These are phyloP conservation scores for Saturnispora quitensis DNA, from an alignment of 805 yeast genomes.

Conservation along the genomic window DNA sequence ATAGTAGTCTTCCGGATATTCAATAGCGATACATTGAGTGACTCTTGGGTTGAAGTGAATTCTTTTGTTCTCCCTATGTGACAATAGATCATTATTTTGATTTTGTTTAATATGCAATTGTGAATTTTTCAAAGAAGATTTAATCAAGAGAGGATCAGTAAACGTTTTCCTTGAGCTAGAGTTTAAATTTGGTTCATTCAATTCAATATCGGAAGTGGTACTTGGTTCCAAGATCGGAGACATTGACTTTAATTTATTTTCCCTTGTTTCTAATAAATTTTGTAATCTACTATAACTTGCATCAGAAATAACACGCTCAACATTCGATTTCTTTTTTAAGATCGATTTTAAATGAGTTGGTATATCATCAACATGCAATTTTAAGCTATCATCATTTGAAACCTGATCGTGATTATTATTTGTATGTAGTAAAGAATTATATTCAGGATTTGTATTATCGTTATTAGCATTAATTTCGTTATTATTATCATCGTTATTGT, in stretches of 20 bases:
- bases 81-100: not conserved
- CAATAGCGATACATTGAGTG: conserved; percentile 83
- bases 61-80: conserved; percentile 32
- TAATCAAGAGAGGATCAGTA: conserved; percentile 5
- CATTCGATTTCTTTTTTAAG: conserved; percentile 74
- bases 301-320: conserved; percentile 68
- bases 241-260: conserved; percentile 23
- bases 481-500: not conserved
- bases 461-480: not conserved
- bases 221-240: conserved; percentile 26
- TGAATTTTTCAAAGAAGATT: conserved; percentile 13
- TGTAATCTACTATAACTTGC: conserved; percentile 30
- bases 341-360: conserved; percentile 61
- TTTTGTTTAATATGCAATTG: conserved; percentile 7
- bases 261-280: conserved; percentile 23
- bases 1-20: conserved; percentile 16
- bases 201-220: conserved; percentile 10
- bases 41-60: conserved; percentile 93
- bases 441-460: not conserved
- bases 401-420: conserved; percentile 1
- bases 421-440: conserved; percentile 1
- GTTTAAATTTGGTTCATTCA: conserved; percentile 7
- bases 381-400: conserved; percentile 6
- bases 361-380: not conserved
- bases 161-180: conserved; percentile 10